A percentile compares a stretch with the other conserved stretches of the same genome.
phyloP scores from a whole-genome alignment of 371 early-diverging fungal genomes.

The Mucor lusitanicus region DNA sequence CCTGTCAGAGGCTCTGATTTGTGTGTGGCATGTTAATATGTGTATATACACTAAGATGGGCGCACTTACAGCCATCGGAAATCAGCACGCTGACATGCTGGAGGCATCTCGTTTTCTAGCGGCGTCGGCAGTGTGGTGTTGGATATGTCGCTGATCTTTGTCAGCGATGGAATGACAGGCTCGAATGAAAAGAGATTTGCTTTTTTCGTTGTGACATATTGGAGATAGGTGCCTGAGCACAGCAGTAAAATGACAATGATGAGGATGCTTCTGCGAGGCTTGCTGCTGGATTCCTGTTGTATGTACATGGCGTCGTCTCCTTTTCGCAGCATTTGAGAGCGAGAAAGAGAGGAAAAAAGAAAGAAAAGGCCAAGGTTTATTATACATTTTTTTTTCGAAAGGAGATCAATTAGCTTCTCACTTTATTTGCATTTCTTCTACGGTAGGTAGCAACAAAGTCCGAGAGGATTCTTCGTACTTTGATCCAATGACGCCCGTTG shows the following conservation, averaged over 20 bases:
- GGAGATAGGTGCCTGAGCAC: conserved; percentile 5
- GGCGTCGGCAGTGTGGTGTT: conserved; percentile 3
- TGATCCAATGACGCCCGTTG: conserved; percentile 40
- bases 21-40: background rate
- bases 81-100: conserved; percentile 24
- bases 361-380: background rate
- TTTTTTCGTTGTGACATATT: background rate
- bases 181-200: background rate
- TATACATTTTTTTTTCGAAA: background rate
- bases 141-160: background rate
- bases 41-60: background rate
- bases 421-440: conserved; percentile 27
- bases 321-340: background rate
- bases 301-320: background rate
- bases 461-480: conserved; percentile 41
- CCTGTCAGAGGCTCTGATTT: conserved; percentile 25
- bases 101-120: conserved; percentile 1
- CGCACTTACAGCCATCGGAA: conserved; percentile 36
- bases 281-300: background rate
- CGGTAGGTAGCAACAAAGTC: conserved; percentile 58
- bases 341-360: background rate
- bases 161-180: conserved; percentile 11
- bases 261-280: background rate
- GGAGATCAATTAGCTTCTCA: conserved; percentile 8
- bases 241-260: conserved; percentile 2